These are phyloP conservation scores for Calycina marina DNA, from an alignment of 2,329 filamentous ascomycete species.

Conservation along the genomic window DNA sequence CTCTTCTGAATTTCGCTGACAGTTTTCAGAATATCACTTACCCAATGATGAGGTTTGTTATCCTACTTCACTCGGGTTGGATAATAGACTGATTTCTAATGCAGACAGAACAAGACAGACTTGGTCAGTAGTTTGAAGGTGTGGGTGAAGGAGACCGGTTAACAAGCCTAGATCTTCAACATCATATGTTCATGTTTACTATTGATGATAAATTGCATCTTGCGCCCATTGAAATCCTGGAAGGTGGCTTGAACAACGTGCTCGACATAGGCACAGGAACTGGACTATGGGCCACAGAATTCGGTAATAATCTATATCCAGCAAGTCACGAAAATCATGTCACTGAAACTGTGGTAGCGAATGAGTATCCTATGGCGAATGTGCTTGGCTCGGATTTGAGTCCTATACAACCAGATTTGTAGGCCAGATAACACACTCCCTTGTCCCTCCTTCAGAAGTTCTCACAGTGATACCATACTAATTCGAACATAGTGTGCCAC, in stretches of 20 bases:
- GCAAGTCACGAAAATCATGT: background rate
- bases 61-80: too few relatives aligned
- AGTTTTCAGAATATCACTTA: slow-evolving; percentile 8
- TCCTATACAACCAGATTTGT: slow-evolving; percentile 16
- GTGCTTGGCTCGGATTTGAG: slow-evolving; percentile 17
- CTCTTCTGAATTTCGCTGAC: background rate
- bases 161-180: slow-evolving; percentile 9
- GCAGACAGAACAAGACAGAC: slow-evolving; percentile 9
- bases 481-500: background rate
- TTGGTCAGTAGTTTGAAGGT: slow-evolving; percentile 2
- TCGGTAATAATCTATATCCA: slow-evolving; percentile 10
- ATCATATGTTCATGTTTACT: slow-evolving; percentile 12
- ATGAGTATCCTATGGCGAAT: slow-evolving; percentile 11
- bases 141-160: background rate
- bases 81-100: too few relatives aligned
- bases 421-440: background rate
- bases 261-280: slow-evolving; percentile 29
- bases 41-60: slow-evolving; percentile 10
- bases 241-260: slow-evolving; percentile 16
- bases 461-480: background rate
- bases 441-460: background rate
- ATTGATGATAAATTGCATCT: slow-evolving; percentile 10
- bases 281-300: slow-evolving; percentile 28
- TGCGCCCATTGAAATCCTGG: slow-evolving; percentile 15
- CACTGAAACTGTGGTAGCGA: slow-evolving; percentile 3